Evolutionary conservation across 805 yeast species (phyloP).

Genomic region (Spathaspora arborariae): DNA sequence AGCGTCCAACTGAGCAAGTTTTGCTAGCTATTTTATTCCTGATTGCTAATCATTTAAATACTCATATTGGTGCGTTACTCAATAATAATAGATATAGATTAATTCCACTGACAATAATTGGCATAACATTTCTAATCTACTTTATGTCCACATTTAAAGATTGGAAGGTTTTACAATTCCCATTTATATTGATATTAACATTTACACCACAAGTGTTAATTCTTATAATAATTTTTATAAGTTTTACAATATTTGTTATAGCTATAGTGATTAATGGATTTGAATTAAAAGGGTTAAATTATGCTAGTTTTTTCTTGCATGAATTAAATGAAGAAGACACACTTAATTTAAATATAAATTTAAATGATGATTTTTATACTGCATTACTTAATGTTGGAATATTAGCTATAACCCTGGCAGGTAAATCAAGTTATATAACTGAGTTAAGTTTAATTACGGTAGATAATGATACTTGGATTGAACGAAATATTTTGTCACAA

Average conservation of each 20-base stretch:
- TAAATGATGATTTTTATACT: conserved; percentile 64
- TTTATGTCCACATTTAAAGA: conserved; percentile 30
- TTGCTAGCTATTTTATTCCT: conserved; percentile 53
- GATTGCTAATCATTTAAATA: conserved; percentile 52
- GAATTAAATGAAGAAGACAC: conserved; percentile 14
- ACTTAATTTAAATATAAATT: conserved; percentile 32
- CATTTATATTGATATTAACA: conserved; percentile 53
- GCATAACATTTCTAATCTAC: conserved; percentile 48
- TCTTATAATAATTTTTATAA: conserved; percentile 44
- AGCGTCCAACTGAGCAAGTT: conserved; percentile 51
- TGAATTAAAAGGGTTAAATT: conserved; percentile 29
- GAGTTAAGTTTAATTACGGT: conserved; percentile 48
- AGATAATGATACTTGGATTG: conserved; percentile 58
- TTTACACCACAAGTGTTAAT: conserved; percentile 66
- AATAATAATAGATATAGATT: conserved; percentile 53
- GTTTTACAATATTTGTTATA: conserved; percentile 49
- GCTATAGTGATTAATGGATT: conserved; percentile 59
- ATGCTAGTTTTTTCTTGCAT: conserved; percentile 27
- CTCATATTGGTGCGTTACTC: conserved; percentile 61
- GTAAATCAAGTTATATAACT: conserved; percentile 59
- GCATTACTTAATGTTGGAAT: conserved; percentile 57
- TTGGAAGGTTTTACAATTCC: conserved; percentile 47
- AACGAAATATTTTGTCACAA: conserved; percentile 26
- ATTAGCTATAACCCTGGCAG: conserved; percentile 63
- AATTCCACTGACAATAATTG: conserved; percentile 59